Conservation (phyloP, 768 basidiomycete genomes). For the Amanita exitialis region DNA sequence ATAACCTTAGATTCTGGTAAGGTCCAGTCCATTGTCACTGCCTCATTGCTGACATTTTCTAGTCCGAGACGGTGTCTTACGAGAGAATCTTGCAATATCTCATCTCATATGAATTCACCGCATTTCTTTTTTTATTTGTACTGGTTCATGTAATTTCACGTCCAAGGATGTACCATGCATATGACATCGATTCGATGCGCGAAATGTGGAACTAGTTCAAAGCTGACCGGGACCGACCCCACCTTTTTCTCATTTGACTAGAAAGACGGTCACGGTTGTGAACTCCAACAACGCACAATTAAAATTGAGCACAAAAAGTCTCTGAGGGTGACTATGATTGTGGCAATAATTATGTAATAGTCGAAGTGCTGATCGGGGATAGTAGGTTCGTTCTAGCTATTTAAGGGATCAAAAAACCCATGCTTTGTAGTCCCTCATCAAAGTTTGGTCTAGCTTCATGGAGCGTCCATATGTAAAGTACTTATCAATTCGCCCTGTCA, state of each 20-base stretch:
- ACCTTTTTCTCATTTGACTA: not conserved
- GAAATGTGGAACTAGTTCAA: not conserved
- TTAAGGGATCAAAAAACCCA: too few relatives aligned
- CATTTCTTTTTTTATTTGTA: not conserved
- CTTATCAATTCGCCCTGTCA: not conserved
- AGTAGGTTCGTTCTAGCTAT: too few relatives aligned
- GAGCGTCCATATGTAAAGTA: not conserved
- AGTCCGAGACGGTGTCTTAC: constrained; percentile 57
- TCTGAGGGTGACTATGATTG: too few relatives aligned
- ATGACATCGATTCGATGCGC: not conserved
- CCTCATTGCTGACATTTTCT: constrained; percentile 1
- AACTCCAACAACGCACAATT: too few relatives aligned
- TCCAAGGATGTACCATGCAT: not conserved
- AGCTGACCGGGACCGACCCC: not conserved
- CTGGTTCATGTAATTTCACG: not conserved
- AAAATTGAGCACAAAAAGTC: too few relatives aligned
- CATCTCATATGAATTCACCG: constrained; percentile 33
- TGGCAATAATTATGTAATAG: too few relatives aligned
- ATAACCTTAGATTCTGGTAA: constrained; percentile 47
- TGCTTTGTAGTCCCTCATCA: too few relatives aligned
- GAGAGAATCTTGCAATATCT: constrained; percentile 43
- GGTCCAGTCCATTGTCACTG: constrained; percentile 5
- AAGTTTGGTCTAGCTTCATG: not conserved
- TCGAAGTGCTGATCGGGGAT: too few relatives aligned
- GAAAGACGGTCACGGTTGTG: too few relatives aligned